Evolutionary conservation across 2,329 filamentous ascomycete genomes (phyloP), one percentile per base, ranked within the genome.

Genomic region (Pyricularia pennisetigena): DNA sequence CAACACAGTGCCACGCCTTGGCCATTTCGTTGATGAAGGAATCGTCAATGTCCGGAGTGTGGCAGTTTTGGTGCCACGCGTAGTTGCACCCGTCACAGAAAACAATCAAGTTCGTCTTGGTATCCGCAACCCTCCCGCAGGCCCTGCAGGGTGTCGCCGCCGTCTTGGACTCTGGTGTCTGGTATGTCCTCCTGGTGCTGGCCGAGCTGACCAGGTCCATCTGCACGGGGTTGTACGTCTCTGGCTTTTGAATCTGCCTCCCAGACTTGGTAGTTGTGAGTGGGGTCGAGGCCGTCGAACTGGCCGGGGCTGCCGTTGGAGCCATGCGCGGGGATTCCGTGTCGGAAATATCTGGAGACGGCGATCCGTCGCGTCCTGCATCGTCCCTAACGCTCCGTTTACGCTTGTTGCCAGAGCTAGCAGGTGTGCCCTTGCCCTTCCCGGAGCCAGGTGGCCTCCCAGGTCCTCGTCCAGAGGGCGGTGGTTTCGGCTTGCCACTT

Each of bases 31-130:
- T 83, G 64, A 94, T 85, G 24, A 90, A 86, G 23, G 89, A 86
- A 70, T 89, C 85, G n/a, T 85, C 83, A 70, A 96, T 91, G 9
- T 85, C 84, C 1, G 92, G 92, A 69, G 91, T 85, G 76, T 96
- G 92, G 74, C 92, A 96, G 73, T 87, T 86, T 76, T 93, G 91
- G 77, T 96, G 92, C 85, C 92, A 96, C 61, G 88, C 86, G 32
- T 83, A 82, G 75, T 92, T 91, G 80, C 92, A 96, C 14, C 88
- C 88, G 77, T 94, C 91, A 79, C 92, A 96, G 77, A 94, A 93
- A 2, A 95, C 91, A 75, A 96, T 94, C 78, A 89, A 86, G 78
- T 95, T 95, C 72, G 81, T 87, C n/a, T 82, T 76, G 3, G 90
- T 89, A 73, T 90, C 92, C 71, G 90, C 85, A 10, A 90, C 88